Percentiles rank a stretch among this genome's conserved stretches.
phyloP scores from a whole-genome alignment of 768 basidiomycete genomes.

The Rhodocollybia butyracea region DNA sequence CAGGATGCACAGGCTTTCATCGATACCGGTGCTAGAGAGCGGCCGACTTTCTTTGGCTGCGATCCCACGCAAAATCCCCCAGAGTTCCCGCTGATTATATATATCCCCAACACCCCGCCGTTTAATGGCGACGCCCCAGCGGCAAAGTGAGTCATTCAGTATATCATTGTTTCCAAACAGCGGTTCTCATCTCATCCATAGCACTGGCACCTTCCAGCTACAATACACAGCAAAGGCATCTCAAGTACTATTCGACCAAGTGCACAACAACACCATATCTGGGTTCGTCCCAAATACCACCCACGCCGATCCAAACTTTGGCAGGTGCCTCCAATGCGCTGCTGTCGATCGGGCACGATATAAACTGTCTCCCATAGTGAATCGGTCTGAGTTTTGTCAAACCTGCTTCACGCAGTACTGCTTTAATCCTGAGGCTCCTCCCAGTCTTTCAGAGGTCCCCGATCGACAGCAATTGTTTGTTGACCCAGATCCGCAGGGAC shows the following conservation, averaged over 20 bases:
- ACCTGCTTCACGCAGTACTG: slow-evolving; percentile 33
- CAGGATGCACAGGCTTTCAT: slow-evolving; percentile 47
- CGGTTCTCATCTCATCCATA: slow-evolving; percentile 22
- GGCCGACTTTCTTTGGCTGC: slow-evolving; percentile 81
- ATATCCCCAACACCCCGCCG: slow-evolving; percentile 74
- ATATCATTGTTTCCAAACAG: neutral
- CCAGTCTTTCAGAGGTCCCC: slow-evolving; percentile 22
- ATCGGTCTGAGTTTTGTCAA: slow-evolving; percentile 23
- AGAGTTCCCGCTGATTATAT: slow-evolving; percentile 67
- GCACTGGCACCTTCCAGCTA: slow-evolving; percentile 58
- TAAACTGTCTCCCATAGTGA: slow-evolving; percentile 11
- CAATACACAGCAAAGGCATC: slow-evolving; percentile 55
- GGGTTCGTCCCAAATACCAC: slow-evolving; percentile 63
- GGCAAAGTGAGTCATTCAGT: slow-evolving; percentile 46
- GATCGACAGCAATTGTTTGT: slow-evolving; percentile 41
- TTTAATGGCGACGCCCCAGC: slow-evolving; percentile 56
- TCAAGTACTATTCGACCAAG: slow-evolving; percentile 59
- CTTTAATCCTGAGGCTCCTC: slow-evolving; percentile 23
- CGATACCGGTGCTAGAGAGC: slow-evolving; percentile 55
- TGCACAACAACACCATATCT: slow-evolving; percentile 47
- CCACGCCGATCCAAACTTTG: slow-evolving; percentile 49
- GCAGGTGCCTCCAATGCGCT: slow-evolving; percentile 52
- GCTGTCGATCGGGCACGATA: slow-evolving; percentile 29
- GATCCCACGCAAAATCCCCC: slow-evolving; percentile 45
- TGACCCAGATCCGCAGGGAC: slow-evolving; percentile 55